phyloP scores from a whole-genome alignment of 2,329 filamentous ascomycete species.

The Cryoendolithus antarcticus region DNA sequence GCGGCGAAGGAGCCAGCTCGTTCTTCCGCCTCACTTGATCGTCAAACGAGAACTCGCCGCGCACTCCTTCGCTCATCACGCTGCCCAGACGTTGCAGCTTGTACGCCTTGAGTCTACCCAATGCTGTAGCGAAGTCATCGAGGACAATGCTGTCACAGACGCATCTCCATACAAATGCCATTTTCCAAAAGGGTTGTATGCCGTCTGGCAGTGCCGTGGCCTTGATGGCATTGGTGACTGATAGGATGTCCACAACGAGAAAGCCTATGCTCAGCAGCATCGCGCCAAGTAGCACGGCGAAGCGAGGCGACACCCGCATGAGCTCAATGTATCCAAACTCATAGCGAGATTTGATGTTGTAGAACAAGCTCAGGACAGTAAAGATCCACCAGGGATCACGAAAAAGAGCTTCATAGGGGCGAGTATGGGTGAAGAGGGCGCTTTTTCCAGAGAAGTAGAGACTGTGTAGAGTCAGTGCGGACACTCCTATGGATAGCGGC shows the following conservation, averaged over 20 bases:
- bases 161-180: constrained; percentile 54
- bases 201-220: constrained; percentile 30
- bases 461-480: constrained; percentile 3
- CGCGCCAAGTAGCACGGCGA: constrained; percentile 47
- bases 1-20: constrained; percentile 4
- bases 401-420: constrained; percentile 49
- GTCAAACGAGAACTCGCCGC: constrained; percentile 13
- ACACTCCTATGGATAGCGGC: background rate
- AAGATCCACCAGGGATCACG: constrained; percentile 60
- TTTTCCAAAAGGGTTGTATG: constrained; percentile 55
- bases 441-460: constrained; percentile 39
- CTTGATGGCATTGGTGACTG: constrained; percentile 36
- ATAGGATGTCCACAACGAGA: constrained; percentile 48
- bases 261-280: constrained; percentile 51
- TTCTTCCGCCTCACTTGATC: constrained; percentile 15
- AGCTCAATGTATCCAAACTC: constrained; percentile 45
- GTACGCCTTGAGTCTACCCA: constrained; percentile 34
- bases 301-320: constrained; percentile 49
- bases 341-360: constrained; percentile 51
- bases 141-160: constrained; percentile 54
- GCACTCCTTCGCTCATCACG: constrained; percentile 14
- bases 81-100: constrained; percentile 26
- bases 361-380: constrained; percentile 47
- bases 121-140: constrained; percentile 54
- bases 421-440: constrained; percentile 40